These are phyloP conservation scores for Blastobotrys muscicola DNA, from an alignment of 805 yeast genomes.

Conservation along the genomic window DNA sequence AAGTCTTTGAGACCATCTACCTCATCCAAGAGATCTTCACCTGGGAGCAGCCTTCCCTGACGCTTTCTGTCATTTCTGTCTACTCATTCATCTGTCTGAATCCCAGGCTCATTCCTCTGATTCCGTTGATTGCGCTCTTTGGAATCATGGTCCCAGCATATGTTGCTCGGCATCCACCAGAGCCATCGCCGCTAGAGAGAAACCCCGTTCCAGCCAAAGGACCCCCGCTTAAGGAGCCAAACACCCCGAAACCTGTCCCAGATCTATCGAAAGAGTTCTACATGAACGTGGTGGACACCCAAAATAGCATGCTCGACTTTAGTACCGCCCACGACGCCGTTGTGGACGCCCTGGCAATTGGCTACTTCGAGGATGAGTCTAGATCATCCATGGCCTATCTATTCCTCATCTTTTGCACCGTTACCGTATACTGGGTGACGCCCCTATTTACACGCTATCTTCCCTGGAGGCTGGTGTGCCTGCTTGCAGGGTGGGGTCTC, in stretches of 20 bases:
- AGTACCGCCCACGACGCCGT: slow-evolving; percentile 52
- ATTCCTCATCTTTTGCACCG: slow-evolving; percentile 24
- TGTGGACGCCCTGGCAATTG: slow-evolving; percentile 40
- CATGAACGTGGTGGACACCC: slow-evolving; percentile 72
- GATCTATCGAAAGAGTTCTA: slow-evolving; percentile 71
- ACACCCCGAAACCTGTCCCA: slow-evolving; percentile 60
- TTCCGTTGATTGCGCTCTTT: slow-evolving; percentile 40
- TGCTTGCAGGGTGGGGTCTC: slow-evolving; percentile 43
- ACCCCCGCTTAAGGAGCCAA: slow-evolving; percentile 36
- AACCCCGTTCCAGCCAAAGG: slow-evolving; percentile 43
- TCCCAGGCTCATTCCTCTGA: slow-evolving; percentile 44
- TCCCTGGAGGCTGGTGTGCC: slow-evolving; percentile 31
- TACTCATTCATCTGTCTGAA: slow-evolving; percentile 46
- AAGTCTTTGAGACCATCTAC: slow-evolving; percentile 48
- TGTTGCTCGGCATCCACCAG: slow-evolving; percentile 53
- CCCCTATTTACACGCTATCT: slow-evolving; percentile 21
- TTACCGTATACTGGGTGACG: slow-evolving; percentile 24
- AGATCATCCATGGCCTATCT: slow-evolving; percentile 46
- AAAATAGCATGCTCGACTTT: slow-evolving; percentile 65
- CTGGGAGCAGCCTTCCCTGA: slow-evolving; percentile 58
- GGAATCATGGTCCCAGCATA: slow-evolving; percentile 63
- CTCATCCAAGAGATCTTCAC: slow-evolving; percentile 42
- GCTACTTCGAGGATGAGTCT: slow-evolving; percentile 49
- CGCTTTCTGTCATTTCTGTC: slow-evolving; percentile 46
- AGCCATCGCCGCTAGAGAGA: slow-evolving; percentile 24